These are phyloP conservation scores for Tephrocybe sp. DNA, from an alignment of 768 basidiomycete species.

Conservation along the genomic window DNA sequence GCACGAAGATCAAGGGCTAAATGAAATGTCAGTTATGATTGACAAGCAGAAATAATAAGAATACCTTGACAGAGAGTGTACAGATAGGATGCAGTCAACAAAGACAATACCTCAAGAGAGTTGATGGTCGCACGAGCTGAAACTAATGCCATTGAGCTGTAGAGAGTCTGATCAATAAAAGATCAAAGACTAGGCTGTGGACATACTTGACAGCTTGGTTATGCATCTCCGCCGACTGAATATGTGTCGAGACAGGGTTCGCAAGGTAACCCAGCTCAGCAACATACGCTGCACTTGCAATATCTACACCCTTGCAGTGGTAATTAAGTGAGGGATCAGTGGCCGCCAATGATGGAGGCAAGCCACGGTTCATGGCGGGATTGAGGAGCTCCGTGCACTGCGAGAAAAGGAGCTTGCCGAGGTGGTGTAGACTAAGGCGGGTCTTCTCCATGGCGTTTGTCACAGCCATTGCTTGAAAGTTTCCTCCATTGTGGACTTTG, in stretches of 20 bases:
- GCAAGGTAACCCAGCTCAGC: slow-evolving; percentile 81
- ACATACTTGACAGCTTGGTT: slow-evolving; percentile 89
- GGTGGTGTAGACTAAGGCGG: slow-evolving; percentile 64
- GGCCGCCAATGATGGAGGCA: slow-evolving; percentile 77
- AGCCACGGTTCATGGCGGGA: slow-evolving; percentile 75
- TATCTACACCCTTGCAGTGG: slow-evolving; percentile 83
- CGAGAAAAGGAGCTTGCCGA: slow-evolving; percentile 67
- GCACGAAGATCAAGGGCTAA: slow-evolving; percentile 80
- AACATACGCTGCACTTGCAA: slow-evolving; percentile 78
- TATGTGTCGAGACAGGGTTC: slow-evolving; percentile 80
- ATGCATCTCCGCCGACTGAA: slow-evolving; percentile 89
- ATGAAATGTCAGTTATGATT: neutral
- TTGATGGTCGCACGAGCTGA: slow-evolving; percentile 79
- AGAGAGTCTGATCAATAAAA: slow-evolving; percentile 7
- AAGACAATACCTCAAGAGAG: slow-evolving; percentile 74
- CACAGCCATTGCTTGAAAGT: slow-evolving; percentile 87
- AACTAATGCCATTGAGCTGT: slow-evolving; percentile 80
- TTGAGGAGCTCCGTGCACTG: slow-evolving; percentile 73
- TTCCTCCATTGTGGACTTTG: slow-evolving; percentile 76
- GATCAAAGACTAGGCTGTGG: neutral
- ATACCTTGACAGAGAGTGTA: slow-evolving; percentile 67
- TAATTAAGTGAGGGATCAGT: slow-evolving; percentile 82
- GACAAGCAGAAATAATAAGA: neutral
- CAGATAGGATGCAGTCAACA: slow-evolving; percentile 72
- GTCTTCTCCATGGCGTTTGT: slow-evolving; percentile 89